Evolutionary conservation across 441 rosid species (phyloP).

Genomic region (Corymbia calophylla): DNA sequence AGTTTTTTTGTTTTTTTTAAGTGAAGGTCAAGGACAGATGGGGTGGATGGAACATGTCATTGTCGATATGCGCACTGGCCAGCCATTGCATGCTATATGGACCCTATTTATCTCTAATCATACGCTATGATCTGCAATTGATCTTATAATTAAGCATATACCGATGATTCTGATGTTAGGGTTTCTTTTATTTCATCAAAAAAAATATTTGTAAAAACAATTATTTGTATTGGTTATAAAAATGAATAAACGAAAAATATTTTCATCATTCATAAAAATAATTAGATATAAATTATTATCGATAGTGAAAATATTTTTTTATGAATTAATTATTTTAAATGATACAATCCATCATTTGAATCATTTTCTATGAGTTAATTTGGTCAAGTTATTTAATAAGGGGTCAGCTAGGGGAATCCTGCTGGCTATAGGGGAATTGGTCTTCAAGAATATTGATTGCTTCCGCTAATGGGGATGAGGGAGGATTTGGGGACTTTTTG

Average conservation of each 20-base stretch:
- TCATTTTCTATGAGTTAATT: not conserved
- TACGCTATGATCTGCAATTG: not conserved
- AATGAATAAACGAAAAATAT: too few species aligned
- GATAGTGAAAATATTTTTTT: accelerated
- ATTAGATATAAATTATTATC: too few species aligned
- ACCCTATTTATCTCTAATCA: not conserved
- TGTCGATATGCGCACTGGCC: not conserved
- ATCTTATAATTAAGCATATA: not conserved
- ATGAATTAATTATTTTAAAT: too few species aligned
- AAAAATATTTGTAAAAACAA: accelerated
- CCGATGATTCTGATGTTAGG: not conserved
- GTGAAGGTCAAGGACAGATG: not conserved
- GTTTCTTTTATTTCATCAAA: not conserved
- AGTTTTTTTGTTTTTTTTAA: not conserved
- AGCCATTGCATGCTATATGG: not conserved
- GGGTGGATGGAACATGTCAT: not conserved
- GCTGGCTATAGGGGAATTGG: not conserved
- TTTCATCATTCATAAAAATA: too few species aligned
- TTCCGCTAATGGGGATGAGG: not conserved
- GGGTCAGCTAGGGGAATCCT: not conserved
- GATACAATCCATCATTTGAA: too few species aligned
- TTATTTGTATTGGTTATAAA: not conserved
- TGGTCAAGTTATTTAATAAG: not conserved
- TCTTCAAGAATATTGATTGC: not conserved
- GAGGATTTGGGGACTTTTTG: not conserved